A percentile compares a stretch with the other conserved stretches of the same genome.
These are phyloP conservation scores for Alopecurus myosuroides DNA, from an alignment of 176 grass and related monocot genomes.

Conservation along the genomic window DNA sequence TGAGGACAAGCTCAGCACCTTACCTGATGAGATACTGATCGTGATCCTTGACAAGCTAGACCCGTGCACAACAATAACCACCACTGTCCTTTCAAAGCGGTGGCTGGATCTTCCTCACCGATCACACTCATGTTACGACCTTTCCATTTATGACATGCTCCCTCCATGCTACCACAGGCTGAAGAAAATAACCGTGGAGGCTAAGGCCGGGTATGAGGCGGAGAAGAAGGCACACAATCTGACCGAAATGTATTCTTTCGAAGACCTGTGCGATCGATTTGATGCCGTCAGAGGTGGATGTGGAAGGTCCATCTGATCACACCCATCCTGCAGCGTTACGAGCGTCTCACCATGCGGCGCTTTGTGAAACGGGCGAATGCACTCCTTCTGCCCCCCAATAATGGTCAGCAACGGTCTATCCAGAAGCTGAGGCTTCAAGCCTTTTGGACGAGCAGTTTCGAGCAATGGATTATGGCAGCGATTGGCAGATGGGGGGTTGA, in stretches of 20 bases:
- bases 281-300: constrained; percentile 3
- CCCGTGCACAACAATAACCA: background rate
- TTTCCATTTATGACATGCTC: background rate
- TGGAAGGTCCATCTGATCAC: background rate
- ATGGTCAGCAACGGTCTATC: background rate
- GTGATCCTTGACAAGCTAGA: background rate
- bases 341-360: background rate
- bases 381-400: background rate
- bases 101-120: constrained; percentile 12
- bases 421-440: background rate
- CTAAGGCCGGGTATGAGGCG: background rate
- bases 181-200: background rate
- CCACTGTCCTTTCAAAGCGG: background rate
- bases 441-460: background rate
- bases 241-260: background rate
- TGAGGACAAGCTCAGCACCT: background rate
- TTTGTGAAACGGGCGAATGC: background rate
- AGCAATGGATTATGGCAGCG: constrained; percentile 1
- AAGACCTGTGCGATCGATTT: background rate
- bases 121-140: background rate
- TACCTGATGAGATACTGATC: constrained; percentile 16
- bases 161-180: background rate
- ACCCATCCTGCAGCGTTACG: background rate
- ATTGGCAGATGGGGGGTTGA: constrained; percentile 14
- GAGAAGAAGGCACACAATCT: background rate